Evolutionary conservation across 2,329 filamentous ascomycete genomes (phyloP), one percentile per base, ranked within the genome.

Genomic region (Diplodia sapinea): DNA sequence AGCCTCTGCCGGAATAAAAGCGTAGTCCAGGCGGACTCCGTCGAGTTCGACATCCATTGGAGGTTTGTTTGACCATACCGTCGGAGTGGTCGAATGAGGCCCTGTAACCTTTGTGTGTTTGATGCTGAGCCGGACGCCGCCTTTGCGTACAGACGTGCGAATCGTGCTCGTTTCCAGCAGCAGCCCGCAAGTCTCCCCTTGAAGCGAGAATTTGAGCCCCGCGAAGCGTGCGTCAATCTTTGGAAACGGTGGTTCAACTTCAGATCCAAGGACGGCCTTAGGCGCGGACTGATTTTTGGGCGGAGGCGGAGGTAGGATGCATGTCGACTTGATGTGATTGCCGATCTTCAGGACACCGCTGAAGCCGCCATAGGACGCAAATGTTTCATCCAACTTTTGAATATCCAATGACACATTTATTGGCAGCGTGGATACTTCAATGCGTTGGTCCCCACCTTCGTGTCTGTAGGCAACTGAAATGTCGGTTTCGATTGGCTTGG

Each of bases 281-380:
- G 51, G 55, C n/a, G 9, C 13, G 20, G 69, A 72, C 47, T 74
- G 74, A 15, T 76, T 72, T 33, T 75, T 77, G 5, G 75, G 71
- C 23, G 77, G 70, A 13, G 78, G 76, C 52, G 73, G 76, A 59
- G 74, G 80, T 76, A 70, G 73, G 1, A 89, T 87, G n/a, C 87
- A 85, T 69, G 87, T 90, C 0, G 91, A 93, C 12, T 90, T 88
- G 70, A 96, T 91, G 0, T 94, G 97, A 68, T 87, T 91, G 70
- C 93, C 92, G 76, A 97, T 87, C 73, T 95, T 96, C 52, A 99
- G 82, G 64, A 99, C 90, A 71, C 93, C 93, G 77, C 94, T 97
- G 52, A 99, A 82, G 0, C 95, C 95, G 43, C 95, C 95, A 78
- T 97, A 94, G 84, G 92, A 93, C 67, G 88, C 88, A 69, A 98